Base-by-base conservation (phyloP, 176 grass and related monocot species). In the Phyllostachys edulis region DNA sequence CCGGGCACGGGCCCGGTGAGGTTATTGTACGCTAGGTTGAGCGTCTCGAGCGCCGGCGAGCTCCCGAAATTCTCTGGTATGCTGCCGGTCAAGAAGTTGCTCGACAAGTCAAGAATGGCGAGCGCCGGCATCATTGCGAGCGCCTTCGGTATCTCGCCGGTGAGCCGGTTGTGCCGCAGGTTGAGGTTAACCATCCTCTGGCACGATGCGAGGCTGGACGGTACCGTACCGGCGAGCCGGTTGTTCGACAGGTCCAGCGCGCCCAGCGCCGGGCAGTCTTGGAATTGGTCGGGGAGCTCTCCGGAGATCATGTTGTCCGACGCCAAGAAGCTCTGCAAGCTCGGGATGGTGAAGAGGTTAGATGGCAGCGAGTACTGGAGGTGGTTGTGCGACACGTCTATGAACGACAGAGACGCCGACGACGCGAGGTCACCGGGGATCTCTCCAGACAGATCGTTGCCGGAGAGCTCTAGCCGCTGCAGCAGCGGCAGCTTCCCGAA, bases 21-120 rank as follows among this genome's bases (percentile, higher is more conserved):
- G 70, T 98, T 95, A 72, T 95, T 98, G 89, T 95, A 87, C 1
- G 96, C 86, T 50, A 98, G 83, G 79, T 95, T 93, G 36, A 95
- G 87, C 40, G 96, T 93, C 79, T 98, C 96, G 27, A 98, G 87
- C 34, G 96, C 96, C 62, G 96, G 93, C 42, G 93, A 95, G 77
- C 87, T 93, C 46, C 96, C 96, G 41, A 98, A 98, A n/a, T 93
- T 98, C 21, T 93, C 91, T 41, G 96, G 96, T 29, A 98, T 95
- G 62, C 67, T 39, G 6, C 96, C 96, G 12, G 85, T 88, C 42
- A 98, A 24, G n/a, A 89, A 75, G 73, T 98, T 98, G 55, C 65
- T 90, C 23, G 96, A 98, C 32, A 98, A 41, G 20, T 98, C 96
- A 1, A 98, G 93, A 34, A 95, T 94, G 40, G 96, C 90, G 67